These are phyloP conservation scores for Limonomyces culmigenus DNA, from an alignment of 1,284 basidiomycete genomes.

Conservation along the genomic window DNA sequence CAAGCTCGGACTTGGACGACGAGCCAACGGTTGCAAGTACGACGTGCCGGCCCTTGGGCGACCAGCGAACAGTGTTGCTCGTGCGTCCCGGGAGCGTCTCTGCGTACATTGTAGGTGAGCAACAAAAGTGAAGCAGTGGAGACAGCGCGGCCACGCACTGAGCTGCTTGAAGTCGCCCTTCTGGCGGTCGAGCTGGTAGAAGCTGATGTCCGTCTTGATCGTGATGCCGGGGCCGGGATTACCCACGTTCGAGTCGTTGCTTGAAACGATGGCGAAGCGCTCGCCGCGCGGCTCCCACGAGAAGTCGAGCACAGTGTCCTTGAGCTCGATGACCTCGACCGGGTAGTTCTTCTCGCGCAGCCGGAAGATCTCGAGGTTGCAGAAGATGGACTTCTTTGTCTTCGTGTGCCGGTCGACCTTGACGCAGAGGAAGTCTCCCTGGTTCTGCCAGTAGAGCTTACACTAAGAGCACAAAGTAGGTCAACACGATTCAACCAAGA, in stretches of 20 bases:
- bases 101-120: too few relatives aligned
- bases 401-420: slow-evolving; percentile 99
- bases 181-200: slow-evolving; percentile 86
- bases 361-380: slow-evolving; percentile 97
- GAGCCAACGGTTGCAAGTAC: slow-evolving; percentile 94
- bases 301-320: slow-evolving; percentile 94
- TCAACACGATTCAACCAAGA: slow-evolving; percentile 2
- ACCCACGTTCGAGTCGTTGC: slow-evolving; percentile 85
- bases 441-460: slow-evolving; percentile 98
- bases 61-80: slow-evolving; percentile 95
- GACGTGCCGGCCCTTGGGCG: slow-evolving; percentile 90
- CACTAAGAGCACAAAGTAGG: slow-evolving; percentile 37
- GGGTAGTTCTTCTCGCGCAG: slow-evolving; percentile 97
- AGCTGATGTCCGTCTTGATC: slow-evolving; percentile 92
- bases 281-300: slow-evolving; percentile 97
- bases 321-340: slow-evolving; percentile 94
- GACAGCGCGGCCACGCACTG: slow-evolving; percentile 49
- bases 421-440: slow-evolving; percentile 97
- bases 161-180: slow-evolving; percentile 94
- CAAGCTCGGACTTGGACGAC: slow-evolving; percentile 89
- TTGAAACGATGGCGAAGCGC: slow-evolving; percentile 92
- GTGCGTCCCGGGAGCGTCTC: slow-evolving; percentile 75
- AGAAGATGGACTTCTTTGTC: slow-evolving; percentile 97
- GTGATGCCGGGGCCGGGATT: slow-evolving; percentile 81
- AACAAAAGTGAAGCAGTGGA: slow-evolving; percentile 6